Conservation (phyloP, 139 green algal genomes). For the Chlamydomonas applanata region DNA sequence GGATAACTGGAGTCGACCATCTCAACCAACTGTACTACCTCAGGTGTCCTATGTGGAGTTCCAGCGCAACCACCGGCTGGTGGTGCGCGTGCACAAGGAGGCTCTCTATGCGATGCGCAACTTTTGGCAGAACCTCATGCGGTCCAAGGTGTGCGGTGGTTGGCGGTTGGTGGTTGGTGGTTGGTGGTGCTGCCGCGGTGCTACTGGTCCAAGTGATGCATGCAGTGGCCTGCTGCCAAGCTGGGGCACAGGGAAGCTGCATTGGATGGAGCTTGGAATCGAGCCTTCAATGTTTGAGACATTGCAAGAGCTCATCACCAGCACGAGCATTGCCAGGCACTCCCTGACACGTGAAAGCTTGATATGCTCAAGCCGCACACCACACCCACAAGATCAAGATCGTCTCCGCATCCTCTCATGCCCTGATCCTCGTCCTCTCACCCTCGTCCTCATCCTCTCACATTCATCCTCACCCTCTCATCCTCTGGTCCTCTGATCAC, state of each 20-base stretch:
- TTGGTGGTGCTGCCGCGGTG: background rate
- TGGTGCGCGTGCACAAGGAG: slow-evolving; percentile 22
- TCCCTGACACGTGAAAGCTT: too few species aligned
- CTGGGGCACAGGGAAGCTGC: background rate
- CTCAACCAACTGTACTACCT: slow-evolving; percentile 8
- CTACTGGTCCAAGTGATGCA: slow-evolving; percentile 4
- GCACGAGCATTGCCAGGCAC: too few species aligned
- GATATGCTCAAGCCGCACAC: too few species aligned
- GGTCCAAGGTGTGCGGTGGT: slow-evolving; percentile 12
- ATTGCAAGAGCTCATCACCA: too few species aligned
- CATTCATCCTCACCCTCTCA: too few species aligned
- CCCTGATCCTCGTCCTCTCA: too few species aligned
- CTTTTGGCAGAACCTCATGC: slow-evolving; percentile 35
- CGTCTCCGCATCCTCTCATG: too few species aligned
- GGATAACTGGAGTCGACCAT: background rate
- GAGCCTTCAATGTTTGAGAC: too few species aligned
- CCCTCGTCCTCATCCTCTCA: too few species aligned
- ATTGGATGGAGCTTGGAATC: background rate
- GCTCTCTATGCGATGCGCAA: slow-evolving; percentile 19
- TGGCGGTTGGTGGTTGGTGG: background rate
- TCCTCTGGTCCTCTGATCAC: too few species aligned
- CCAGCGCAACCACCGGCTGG: slow-evolving; percentile 29
- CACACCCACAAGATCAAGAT: too few species aligned
- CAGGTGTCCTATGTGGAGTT: slow-evolving; percentile 50
- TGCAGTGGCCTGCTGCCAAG: background rate